These are phyloP conservation scores for Lachnellula cervina DNA, from an alignment of 2,329 filamentous ascomycete genomes.

Conservation along the genomic window DNA sequence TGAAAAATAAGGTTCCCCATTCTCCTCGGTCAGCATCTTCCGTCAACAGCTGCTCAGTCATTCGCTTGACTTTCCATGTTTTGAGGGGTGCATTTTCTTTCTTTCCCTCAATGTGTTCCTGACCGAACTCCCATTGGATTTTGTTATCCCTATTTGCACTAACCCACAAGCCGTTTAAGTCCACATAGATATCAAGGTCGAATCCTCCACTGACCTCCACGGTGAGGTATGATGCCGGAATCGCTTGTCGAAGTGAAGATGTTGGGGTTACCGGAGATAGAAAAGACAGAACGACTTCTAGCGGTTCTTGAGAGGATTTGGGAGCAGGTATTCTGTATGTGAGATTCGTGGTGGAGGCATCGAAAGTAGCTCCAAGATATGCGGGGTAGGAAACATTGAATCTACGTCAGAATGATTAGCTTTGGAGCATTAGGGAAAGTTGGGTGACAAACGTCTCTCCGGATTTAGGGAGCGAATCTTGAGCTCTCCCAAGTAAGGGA, in stretches of 20 bases:
- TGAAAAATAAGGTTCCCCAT: constrained; percentile 79
- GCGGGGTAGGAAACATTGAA: constrained; percentile 54
- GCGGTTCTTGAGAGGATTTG: constrained; percentile 32
- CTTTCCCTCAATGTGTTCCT: constrained; percentile 37
- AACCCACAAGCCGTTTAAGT: constrained; percentile 75
- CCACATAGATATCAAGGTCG: constrained; percentile 60
- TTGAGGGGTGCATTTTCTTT: constrained; percentile 45
- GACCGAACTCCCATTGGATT: constrained; percentile 64
- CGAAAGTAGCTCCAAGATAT: constrained; percentile 59
- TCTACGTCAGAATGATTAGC: constrained; percentile 30
- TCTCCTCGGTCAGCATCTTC: constrained; percentile 71
- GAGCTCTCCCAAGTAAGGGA: constrained; percentile 60
- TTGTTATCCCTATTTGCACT: constrained; percentile 66
- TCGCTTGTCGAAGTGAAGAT: constrained; percentile 30
- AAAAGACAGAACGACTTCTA: constrained; percentile 57
- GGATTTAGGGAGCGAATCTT: constrained; percentile 50
- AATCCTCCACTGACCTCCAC: constrained; percentile 64
- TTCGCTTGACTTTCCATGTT: constrained; percentile 60
- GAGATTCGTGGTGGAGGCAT: constrained; percentile 66
- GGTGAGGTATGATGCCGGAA: constrained; percentile 73
- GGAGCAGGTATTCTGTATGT: constrained; percentile 55
- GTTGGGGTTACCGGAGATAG: constrained; percentile 32
- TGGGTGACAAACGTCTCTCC: constrained; percentile 32
- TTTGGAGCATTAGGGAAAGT: no score
- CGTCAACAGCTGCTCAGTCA: constrained; percentile 63